phyloP scores from a whole-genome alignment of 257 asterid genomes.

The Salvia miltiorrhiza region DNA sequence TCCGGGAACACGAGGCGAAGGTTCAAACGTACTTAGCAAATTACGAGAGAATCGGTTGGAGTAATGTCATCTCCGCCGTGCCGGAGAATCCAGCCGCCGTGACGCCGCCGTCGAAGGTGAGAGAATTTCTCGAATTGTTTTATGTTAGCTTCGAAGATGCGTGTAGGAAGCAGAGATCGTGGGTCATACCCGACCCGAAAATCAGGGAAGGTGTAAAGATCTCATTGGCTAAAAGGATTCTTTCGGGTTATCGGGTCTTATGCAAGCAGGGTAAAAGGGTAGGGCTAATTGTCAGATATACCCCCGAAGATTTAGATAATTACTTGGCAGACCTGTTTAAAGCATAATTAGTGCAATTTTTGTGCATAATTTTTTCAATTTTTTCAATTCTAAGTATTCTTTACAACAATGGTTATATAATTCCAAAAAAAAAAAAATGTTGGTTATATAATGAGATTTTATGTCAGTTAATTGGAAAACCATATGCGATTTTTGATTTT shows the following conservation, averaged over 20 bases:
- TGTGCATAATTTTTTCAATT: too few relatives aligned
- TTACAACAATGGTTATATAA: too few relatives aligned
- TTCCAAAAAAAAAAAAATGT: too few relatives aligned
- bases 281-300: slow-evolving; percentile 30
- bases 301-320: slow-evolving; percentile 53
- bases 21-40: slow-evolving; percentile 43
- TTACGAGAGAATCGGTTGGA: slow-evolving; percentile 56
- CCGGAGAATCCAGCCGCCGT: slow-evolving; percentile 45
- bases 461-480: too few relatives aligned
- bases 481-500: too few relatives aligned
- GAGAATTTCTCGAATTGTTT: slow-evolving; percentile 34
- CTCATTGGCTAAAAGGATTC: slow-evolving; percentile 34
- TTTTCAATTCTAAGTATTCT: too few relatives aligned
- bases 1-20: slow-evolving; percentile 37
- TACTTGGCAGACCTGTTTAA: slow-evolving; percentile 35
- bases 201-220: slow-evolving; percentile 38
- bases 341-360: too few relatives aligned
- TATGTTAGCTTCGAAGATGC: slow-evolving; percentile 42
- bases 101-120: slow-evolving; percentile 24
- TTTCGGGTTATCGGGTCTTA: slow-evolving; percentile 36
- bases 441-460: too few relatives aligned
- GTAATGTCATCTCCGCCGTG: slow-evolving; percentile 37
- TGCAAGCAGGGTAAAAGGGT: slow-evolving; percentile 24
- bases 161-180: slow-evolving; percentile 41
- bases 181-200: slow-evolving; percentile 66